Base-by-base conservation (phyloP, 2,329 filamentous ascomycete genomes). In the Blastomyces parvus region DNA sequence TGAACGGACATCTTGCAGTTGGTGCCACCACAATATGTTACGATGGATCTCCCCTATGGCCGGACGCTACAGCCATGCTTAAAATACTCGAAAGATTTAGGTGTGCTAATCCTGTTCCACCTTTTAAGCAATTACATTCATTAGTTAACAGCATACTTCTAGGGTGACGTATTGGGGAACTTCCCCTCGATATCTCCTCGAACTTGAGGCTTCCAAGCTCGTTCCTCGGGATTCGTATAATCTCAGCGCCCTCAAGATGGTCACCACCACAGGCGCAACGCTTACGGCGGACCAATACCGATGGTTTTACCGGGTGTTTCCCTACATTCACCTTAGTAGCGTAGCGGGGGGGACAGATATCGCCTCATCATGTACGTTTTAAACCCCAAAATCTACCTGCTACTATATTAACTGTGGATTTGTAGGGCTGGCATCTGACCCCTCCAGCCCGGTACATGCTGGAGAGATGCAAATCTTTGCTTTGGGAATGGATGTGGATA, bases 341-440 rank as follows among this genome's bases (percentile, higher is more conserved):
- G 71, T 79, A 4, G 78, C 78, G 4, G 80, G 80, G 22, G 80
- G 80, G 11, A 82, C 80, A 0, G 80, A 82, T 62, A 74, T 79
- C 13, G 77, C 75, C 0, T 79, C 78, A 2, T 78, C 75, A 1
- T 77, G 64, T 67, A 58, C 53, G 65, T 62, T 62, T 58, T 52
- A 30, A 36, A 19, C 25, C 25, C 48, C 25, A 25, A 19, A 52
- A 17, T 17, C n/a, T 27, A 52, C 13, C 25, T 38, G 2, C 17
- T 38, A 36, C 8, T 38, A 25, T 38, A 8, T 14, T 33, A 53
- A 61, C 44, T 38, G 0, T 27, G 42, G 44, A 62, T 38, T 38
- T 30, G 33, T 55, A 66, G 66, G 66, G 64, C 59, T 78, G 64
- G 76, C 77, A n/a, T 75, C 73, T 38, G 77, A 79, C 64, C 77